Evolutionary conservation across 1,139 yeast genomes (phyloP).

Genomic region (Pneumocystis canis): DNA sequence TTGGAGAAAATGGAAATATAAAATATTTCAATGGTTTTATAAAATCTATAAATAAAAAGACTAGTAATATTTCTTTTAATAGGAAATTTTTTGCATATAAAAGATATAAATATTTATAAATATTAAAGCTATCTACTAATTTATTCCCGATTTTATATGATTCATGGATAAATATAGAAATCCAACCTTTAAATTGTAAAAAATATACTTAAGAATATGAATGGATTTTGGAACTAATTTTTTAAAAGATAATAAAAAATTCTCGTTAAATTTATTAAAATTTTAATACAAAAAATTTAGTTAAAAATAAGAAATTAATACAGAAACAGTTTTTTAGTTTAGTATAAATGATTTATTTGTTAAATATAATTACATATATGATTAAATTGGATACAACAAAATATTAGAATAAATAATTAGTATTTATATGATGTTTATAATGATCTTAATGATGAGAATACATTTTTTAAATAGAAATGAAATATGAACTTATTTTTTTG

Average conservation of each 20-base stretch:
- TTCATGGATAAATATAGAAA: conserved; percentile 18
- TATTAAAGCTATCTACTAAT: conserved; percentile 37
- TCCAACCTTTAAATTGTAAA: conserved; percentile 21
- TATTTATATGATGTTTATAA: too few relatives aligned
- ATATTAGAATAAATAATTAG: too few relatives aligned
- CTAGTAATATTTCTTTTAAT: conserved; percentile 53
- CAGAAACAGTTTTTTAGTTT: too few relatives aligned
- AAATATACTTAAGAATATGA: conserved; percentile 22
- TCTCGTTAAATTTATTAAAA: neutral
- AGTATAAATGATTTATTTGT: too few relatives aligned
- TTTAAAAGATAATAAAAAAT: neutral
- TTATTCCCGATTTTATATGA: conserved; percentile 25
- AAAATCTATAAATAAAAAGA: conserved; percentile 59
- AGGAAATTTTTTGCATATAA: conserved; percentile 44
- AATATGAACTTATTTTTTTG: neutral
- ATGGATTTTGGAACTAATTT: conserved; percentile 3
- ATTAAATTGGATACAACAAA: too few relatives aligned
- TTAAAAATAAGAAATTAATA: neutral
- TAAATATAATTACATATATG: too few relatives aligned
- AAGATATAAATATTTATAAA: neutral
- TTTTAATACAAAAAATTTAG: neutral
- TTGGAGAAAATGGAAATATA: conserved; percentile 91
- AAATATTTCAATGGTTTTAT: conserved; percentile 63
- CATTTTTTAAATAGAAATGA: too few relatives aligned
- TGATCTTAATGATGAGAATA: too few relatives aligned